A percentile compares a stretch with the other conserved stretches of the same genome.
Conservation (phyloP, 805 yeast species). For the Barnettozyma californica region DNA sequence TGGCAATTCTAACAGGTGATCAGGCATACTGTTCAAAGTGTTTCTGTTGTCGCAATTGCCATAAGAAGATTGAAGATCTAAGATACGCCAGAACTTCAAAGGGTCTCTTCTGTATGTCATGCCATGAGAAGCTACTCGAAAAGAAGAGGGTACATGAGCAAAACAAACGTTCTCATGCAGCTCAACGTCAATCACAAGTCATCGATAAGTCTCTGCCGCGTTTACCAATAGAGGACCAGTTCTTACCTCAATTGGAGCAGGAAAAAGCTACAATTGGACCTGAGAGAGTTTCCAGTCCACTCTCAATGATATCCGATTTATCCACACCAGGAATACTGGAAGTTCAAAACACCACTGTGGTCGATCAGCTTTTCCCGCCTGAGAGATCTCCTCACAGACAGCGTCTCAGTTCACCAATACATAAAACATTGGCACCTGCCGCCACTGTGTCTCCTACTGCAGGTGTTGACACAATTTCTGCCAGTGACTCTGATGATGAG, state of each 20-base stretch:
- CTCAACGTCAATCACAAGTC: conserved; percentile 14
- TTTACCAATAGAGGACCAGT: conserved; percentile 14
- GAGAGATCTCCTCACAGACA: conserved; percentile 23
- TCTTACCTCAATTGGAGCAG: neutral
- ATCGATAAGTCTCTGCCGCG: conserved; percentile 21
- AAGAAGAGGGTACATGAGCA: conserved; percentile 62
- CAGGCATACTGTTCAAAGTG: conserved; percentile 91
- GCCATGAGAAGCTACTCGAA: conserved; percentile 80
- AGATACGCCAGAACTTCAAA: conserved; percentile 90
- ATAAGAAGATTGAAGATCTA: conserved; percentile 77
- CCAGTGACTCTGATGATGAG: conserved; percentile 1
- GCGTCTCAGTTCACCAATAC: neutral
- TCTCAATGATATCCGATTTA: conserved; percentile 17
- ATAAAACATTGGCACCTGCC: conserved; percentile 17
- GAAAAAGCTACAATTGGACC: conserved; percentile 8
- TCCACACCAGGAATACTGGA: conserved; percentile 14
- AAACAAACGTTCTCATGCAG: conserved; percentile 30
- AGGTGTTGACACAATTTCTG: neutral
- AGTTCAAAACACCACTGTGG: conserved; percentile 5
- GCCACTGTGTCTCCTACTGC: conserved; percentile 14
- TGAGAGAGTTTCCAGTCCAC: conserved; percentile 14
- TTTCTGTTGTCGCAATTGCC: conserved; percentile 86
- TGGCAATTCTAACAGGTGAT: conserved; percentile 92
- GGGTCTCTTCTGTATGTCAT: conserved; percentile 88
- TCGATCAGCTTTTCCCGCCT: conserved; percentile 9